Base-by-base conservation (phyloP, 352 stramenopile species). In the Globisporangium radiosum region DNA sequence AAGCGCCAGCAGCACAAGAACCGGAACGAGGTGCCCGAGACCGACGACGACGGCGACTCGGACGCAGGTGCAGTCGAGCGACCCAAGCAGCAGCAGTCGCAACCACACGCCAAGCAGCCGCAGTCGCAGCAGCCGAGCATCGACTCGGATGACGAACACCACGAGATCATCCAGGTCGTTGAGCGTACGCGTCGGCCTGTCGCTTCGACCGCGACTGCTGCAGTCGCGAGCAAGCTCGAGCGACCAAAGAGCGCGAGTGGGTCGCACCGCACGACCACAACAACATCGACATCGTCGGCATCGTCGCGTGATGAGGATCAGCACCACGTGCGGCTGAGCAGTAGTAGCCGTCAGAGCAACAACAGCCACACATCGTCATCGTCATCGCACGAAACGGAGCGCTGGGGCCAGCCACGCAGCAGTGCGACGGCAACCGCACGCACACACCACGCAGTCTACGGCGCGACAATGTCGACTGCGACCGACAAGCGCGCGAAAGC, bases 341-440 rank as follows among this genome's bases (percentile, higher is more conserved):
- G 47, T n/a, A 33, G 25, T 33, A 51, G 7, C 14, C 7, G 13
- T n/a, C 7, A 7, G 14, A 51, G 47, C 47, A 81, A 71, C 65
- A 85, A 76, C 53, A 78, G 78, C 36, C 64, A 72, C n/a, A 57
- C 64, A 5, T 68, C 25, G 4, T 54, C 64, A 5, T 68, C 25
- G 4, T 54, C 68, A n/a, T 72, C 61, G 4, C 33, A 70, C 43
- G 63, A 78, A 0, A 62, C 69, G 15, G 75, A 78, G 15, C 81
- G 79, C 43, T 87, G 76, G 78, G 76, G 75, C 4, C 78, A 86
- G 44, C 45, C 71, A 17, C 74, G 76, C 13, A 53, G 62, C 0
- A 60, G 64, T 7, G 60, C 65, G 1, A 68, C 48, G 14, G 8
- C 69, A 39, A 76, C 71, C 7, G 11, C 39, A 9, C 57, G 71